These are phyloP conservation scores for Ophiostoma populinum DNA, from an alignment of 2,329 filamentous ascomycete genomes.

Conservation along the genomic window DNA sequence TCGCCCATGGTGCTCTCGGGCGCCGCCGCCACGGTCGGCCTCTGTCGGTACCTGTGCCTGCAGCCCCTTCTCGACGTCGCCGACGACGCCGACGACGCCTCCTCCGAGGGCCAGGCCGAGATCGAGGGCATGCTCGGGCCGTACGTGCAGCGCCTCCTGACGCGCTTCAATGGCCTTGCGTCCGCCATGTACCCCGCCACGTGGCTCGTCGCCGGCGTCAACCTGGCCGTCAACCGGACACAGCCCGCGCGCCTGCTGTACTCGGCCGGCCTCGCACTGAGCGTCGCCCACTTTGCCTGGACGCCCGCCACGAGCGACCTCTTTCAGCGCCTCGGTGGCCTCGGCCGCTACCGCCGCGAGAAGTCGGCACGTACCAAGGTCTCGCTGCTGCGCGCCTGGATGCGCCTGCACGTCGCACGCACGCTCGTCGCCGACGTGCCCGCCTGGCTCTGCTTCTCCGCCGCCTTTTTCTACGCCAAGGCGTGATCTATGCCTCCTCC, in stretches of 20 bases:
- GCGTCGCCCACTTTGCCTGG: slow-evolving; percentile 1
- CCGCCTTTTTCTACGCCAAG: slow-evolving; percentile 1
- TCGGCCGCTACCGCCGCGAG: slow-evolving; percentile 1
- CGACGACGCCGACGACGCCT: no score
- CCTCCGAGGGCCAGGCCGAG: neutral
- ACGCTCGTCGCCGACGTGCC: slow-evolving; percentile 3
- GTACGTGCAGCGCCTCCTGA: slow-evolving; percentile 3
- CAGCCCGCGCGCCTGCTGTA: slow-evolving; percentile 1
- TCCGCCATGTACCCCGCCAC: slow-evolving; percentile 4
- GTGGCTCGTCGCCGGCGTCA: neutral
- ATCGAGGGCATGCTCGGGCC: slow-evolving; percentile 3
- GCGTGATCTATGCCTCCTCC: no score
- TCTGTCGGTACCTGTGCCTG: slow-evolving; percentile 3
- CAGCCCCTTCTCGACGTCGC: neutral
- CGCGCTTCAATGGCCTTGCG: slow-evolving; percentile 1
- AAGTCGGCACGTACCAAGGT: neutral
- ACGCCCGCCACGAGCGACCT: neutral
- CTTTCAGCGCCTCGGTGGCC: slow-evolving; percentile 2
- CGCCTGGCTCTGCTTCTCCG: slow-evolving; percentile 4
- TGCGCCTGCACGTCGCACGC: slow-evolving; percentile 1
- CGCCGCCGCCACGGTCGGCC: slow-evolving; percentile 2
- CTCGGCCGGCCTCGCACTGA: slow-evolving; percentile 2
- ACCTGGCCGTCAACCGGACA: neutral
- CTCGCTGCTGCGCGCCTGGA: no score
- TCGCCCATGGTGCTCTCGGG: slow-evolving; percentile 4